These are phyloP conservation scores for Williopsis jadinii DNA, from an alignment of 1,139 yeast species.

Conservation along the genomic window DNA sequence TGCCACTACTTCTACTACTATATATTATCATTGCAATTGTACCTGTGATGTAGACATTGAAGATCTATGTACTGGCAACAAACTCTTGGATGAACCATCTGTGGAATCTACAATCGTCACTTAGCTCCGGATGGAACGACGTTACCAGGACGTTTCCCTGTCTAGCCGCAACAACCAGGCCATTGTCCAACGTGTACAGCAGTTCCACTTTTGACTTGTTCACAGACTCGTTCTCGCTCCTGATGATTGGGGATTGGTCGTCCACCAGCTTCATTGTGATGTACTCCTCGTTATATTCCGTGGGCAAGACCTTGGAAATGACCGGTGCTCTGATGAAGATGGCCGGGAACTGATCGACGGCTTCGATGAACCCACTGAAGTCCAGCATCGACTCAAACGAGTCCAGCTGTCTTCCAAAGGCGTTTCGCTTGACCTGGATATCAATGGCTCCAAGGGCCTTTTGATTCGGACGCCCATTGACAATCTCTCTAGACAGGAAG, in stretches of 20 bases:
- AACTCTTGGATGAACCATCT: conserved; percentile 1
- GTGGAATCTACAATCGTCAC: conserved; percentile 1
- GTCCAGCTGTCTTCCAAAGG: conserved; percentile 1
- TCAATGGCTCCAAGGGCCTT: neutral
- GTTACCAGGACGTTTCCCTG: conserved; percentile 1
- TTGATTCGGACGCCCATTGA: conserved; percentile 1
- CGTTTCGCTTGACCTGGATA: conserved; percentile 1
- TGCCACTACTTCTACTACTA: too few species aligned
- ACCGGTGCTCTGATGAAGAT: conserved; percentile 4
- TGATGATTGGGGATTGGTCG: neutral
- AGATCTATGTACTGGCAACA: neutral
- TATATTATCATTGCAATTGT: too few species aligned
- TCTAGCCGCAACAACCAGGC: conserved; percentile 1
- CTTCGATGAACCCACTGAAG: conserved; percentile 1
- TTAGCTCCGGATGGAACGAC: conserved; percentile 1
- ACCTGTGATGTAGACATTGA: too few species aligned
- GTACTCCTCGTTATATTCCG: conserved; percentile 1
- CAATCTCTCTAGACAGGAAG: neutral
- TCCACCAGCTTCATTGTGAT: neutral
- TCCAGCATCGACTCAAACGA: conserved; percentile 2
- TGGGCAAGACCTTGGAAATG: conserved; percentile 2
- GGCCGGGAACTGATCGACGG: conserved; percentile 2
- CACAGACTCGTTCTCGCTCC: neutral
- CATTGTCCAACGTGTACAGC: neutral
- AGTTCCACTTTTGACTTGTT: neutral